These are phyloP conservation scores for Pilaira anomala DNA, from an alignment of 192 early-diverging fungal genomes.

Conservation along the genomic window DNA sequence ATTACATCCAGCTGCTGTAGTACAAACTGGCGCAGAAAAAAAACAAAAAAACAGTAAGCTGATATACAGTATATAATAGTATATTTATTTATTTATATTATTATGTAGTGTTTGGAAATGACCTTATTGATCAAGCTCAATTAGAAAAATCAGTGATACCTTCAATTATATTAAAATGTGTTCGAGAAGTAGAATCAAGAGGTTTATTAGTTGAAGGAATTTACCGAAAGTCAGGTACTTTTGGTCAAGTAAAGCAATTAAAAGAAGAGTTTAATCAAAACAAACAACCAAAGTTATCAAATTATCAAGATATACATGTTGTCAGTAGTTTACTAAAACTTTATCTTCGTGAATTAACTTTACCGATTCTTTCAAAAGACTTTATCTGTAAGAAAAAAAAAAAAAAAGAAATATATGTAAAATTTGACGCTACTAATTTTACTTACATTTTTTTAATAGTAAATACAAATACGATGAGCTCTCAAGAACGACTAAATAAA, in stretches of 20 bases:
- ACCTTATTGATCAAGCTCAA: slow-evolving; percentile 52
- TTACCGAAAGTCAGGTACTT: slow-evolving; percentile 74
- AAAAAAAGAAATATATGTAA: background rate
- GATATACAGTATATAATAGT: background rate
- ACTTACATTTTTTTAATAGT: slow-evolving; percentile 11
- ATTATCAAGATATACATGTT: slow-evolving; percentile 62
- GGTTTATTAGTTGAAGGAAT: slow-evolving; percentile 69
- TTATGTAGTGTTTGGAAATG: slow-evolving; percentile 58
- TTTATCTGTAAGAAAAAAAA: slow-evolving; percentile 9
- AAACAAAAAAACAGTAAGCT: background rate
- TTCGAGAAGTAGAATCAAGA: slow-evolving; percentile 66
- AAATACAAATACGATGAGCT: background rate
- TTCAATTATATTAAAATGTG: slow-evolving; percentile 62
- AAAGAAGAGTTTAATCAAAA: slow-evolving; percentile 57
- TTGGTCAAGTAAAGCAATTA: slow-evolving; percentile 59
- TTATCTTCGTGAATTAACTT: slow-evolving; percentile 68
- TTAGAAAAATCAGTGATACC: slow-evolving; percentile 58
- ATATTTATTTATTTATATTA: background rate
- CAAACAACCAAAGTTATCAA: slow-evolving; percentile 45
- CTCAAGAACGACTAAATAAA: slow-evolving; percentile 8
- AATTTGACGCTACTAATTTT: background rate
- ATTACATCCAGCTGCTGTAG: slow-evolving; percentile 8
- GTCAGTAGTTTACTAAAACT: slow-evolving; percentile 73
- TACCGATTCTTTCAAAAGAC: slow-evolving; percentile 55
- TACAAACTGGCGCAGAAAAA: background rate